phyloP scores from a whole-genome alignment of 2,329 filamentous ascomycete species.

The Ceratocystiopsis sp. region DNA sequence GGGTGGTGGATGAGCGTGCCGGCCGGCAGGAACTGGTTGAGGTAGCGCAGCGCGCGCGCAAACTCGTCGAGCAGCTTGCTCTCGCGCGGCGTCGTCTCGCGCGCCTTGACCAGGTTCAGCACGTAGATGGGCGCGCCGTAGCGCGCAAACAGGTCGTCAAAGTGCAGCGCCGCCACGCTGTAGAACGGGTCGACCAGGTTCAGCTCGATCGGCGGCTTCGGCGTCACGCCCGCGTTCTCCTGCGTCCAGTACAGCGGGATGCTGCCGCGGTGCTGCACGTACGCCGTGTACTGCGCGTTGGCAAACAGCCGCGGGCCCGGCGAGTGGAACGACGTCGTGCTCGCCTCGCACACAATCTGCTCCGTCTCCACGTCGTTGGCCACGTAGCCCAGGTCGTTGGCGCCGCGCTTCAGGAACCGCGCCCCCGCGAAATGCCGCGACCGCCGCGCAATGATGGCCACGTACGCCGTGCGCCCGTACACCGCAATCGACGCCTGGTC shows the following conservation, averaged over 20 bases:
- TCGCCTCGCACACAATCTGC: constrained; percentile 88
- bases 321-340: constrained; percentile 89
- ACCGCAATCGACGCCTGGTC: constrained; percentile 75
- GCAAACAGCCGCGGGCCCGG: constrained; percentile 73
- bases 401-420: constrained; percentile 81
- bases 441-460: constrained; percentile 82
- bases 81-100: constrained; percentile 77
- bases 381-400: constrained; percentile 88
- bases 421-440: constrained; percentile 91
- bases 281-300: constrained; percentile 86
- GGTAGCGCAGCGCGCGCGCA: constrained; percentile 70
- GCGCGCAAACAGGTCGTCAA: constrained; percentile 82
- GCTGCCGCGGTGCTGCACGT: constrained; percentile 89
- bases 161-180: constrained; percentile 79
- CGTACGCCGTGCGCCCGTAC: constrained; percentile 76
- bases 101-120: constrained; percentile 76
- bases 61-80: constrained; percentile 82
- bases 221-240: constrained; percentile 84
- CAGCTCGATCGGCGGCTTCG: constrained; percentile 89
- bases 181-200: constrained; percentile 96
- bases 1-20: constrained; percentile 86
- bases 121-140: constrained; percentile 89
- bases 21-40: constrained; percentile 80
- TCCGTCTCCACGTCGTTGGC: constrained; percentile 98
- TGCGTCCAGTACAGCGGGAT: constrained; percentile 97